These are phyloP conservation scores for Willaertia magna DNA, from an alignment of 208 protist genomes.

Conservation along the genomic window DNA sequence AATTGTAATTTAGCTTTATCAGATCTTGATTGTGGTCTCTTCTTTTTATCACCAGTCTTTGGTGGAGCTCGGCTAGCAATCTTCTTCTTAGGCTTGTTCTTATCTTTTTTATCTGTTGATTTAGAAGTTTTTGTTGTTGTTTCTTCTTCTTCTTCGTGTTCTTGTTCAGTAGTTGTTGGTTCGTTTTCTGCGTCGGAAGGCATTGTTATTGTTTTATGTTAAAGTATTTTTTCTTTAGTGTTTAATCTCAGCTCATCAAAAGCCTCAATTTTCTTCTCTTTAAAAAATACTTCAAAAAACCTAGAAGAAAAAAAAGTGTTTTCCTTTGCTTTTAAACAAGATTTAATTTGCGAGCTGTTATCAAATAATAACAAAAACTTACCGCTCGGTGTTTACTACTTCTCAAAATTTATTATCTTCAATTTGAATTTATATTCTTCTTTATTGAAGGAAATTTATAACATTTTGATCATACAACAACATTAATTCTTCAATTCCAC, in stretches of 20 bases:
- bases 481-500: no score
- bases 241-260: neutral
- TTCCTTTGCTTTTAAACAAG: no score
- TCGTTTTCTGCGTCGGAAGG: neutral
- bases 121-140: neutral
- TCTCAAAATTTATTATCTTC: no score
- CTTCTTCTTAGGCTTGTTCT: neutral
- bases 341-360: no score
- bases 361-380: no score
- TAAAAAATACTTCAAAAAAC: no score
- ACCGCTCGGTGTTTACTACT: no score
- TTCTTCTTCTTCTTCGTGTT: neutral
- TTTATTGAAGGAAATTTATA: no score
- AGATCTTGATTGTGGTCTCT: constrained; percentile 43
- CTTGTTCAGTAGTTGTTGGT: neutral
- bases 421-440: no score
- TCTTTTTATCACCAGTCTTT: no score
- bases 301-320: no score
- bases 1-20: constrained; percentile 92
- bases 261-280: neutral
- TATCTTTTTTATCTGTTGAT: neutral
- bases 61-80: neutral
- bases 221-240: neutral
- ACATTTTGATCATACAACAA: no score
- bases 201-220: neutral